Conservation (phyloP, 352 stramenopile genomes). For the Peronosclerospora sorghi region DNA sequence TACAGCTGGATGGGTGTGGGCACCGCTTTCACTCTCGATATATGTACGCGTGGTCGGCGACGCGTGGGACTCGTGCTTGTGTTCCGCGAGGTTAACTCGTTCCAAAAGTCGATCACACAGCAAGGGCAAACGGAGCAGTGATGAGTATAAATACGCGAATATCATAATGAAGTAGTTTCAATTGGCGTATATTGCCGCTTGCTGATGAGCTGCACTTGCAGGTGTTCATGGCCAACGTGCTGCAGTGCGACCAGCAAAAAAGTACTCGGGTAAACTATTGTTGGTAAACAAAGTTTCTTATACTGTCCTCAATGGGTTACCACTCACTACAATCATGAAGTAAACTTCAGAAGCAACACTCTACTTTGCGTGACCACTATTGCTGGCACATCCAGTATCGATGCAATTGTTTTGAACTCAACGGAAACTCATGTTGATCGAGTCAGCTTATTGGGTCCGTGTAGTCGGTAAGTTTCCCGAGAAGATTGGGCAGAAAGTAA, state of each 20-base stretch:
- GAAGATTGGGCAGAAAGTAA: slow-evolving; percentile 47
- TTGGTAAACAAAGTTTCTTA: slow-evolving; percentile 74
- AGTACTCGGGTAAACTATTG: slow-evolving; percentile 57
- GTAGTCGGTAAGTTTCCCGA: slow-evolving; percentile 59
- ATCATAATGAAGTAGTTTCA: slow-evolving; percentile 81
- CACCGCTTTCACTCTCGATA: slow-evolving; percentile 72
- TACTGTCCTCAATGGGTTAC: slow-evolving; percentile 37
- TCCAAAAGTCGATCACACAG: slow-evolving; percentile 33
- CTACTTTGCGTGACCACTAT: slow-evolving; percentile 68
- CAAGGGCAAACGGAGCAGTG: slow-evolving; percentile 67
- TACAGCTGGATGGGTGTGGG: slow-evolving; percentile 57
- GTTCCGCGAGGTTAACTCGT: slow-evolving; percentile 36
- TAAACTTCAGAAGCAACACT: slow-evolving; percentile 71
- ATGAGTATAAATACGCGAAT: slow-evolving; percentile 74
- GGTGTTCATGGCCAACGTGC: slow-evolving; percentile 58
- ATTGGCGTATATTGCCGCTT: slow-evolving; percentile 50
- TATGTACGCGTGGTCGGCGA: slow-evolving; percentile 57
- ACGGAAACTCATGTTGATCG: slow-evolving; percentile 46
- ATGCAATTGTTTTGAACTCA: slow-evolving; percentile 41
- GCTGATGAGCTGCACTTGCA: slow-evolving; percentile 56
- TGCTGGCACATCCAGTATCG: slow-evolving; percentile 77
- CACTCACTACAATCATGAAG: slow-evolving; percentile 74
- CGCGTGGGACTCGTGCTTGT: slow-evolving; percentile 42
- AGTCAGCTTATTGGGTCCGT: slow-evolving; percentile 59
- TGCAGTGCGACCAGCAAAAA: slow-evolving; percentile 79